Percentiles rank a stretch among this genome's conserved stretches.
Conservation (phyloP, 1,284 basidiomycete genomes). For the Moesziomyces antarcticus region DNA sequence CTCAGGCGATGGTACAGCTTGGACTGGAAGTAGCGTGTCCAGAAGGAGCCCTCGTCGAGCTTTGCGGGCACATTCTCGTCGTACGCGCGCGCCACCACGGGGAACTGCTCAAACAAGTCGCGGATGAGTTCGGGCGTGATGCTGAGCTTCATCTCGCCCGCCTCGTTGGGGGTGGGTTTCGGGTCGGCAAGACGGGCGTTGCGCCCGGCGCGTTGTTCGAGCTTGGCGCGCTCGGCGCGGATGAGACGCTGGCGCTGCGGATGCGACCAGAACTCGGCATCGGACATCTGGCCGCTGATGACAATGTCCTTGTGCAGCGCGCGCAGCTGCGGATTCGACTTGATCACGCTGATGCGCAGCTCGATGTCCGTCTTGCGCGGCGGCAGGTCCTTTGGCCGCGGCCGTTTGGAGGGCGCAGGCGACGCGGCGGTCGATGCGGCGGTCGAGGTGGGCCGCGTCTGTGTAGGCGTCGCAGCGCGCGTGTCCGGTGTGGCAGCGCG, state of each 20-base stretch:
- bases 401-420: neutral
- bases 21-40: conserved; percentile 95
- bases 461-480: conserved; percentile 10
- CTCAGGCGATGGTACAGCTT: conserved; percentile 93
- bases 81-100: conserved; percentile 90
- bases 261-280: conserved; percentile 67
- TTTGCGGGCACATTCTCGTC: conserved; percentile 89
- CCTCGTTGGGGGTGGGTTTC: conserved; percentile 57
- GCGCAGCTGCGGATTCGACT: conserved; percentile 54
- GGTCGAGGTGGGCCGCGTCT: conserved; percentile 12
- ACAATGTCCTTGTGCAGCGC: conserved; percentile 65
- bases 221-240: conserved; percentile 55
- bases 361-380: conserved; percentile 50
- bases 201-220: conserved; percentile 59
- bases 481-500: conserved; percentile 26
- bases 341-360: conserved; percentile 59
- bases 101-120: conserved; percentile 98
- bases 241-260: conserved; percentile 60
- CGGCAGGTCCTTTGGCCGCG: conserved; percentile 5
- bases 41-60: conserved; percentile 90
- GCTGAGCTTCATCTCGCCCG: conserved; percentile 78
- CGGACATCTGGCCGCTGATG: conserved; percentile 47
- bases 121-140: conserved; percentile 91
- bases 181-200: conserved; percentile 66
- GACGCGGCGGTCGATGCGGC: conserved; percentile 6